Base-by-base conservation (phyloP, 2,329 filamentous ascomycete species). In the Dryadomyces sulphureus region DNA sequence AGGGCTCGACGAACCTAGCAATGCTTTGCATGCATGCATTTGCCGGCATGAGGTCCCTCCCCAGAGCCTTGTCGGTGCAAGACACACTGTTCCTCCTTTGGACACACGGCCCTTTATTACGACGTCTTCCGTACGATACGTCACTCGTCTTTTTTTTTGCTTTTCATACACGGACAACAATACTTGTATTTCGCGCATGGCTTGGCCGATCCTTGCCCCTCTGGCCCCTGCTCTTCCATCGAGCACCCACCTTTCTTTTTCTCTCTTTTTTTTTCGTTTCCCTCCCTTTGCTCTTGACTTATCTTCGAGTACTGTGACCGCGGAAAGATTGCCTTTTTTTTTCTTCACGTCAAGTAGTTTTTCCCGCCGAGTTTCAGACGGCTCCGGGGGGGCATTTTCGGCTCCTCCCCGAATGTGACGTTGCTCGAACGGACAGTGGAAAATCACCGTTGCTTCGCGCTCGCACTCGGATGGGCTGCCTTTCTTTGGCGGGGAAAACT, bases 361-460 rank as follows among this genome's bases (percentile, higher is more conserved):
- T n/a, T n/a, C n/a, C n/a, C n/a, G n/a, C n/a, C n/a, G n/a, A n/a
- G 42, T 44, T 44, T 44, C 42, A 44, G 34, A 43, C 41, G 19
- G 34, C 42, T 19, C n/a, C n/a, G n/a, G n/a, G n/a, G n/a, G n/a
- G n/a, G n/a, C n/a, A 36, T 36, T 38, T 17, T 16, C 9, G 34
- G 34, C 32, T 44, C 42, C 42, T 44, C 42, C 38, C 42, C 42
- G 42, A 17, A 38, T 44, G 42, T 14, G 42, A 44, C 42, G 42
- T 20, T 21, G 42, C 22, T 44, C 30, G 21, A 16, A 22, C 7
- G 19, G 16, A 14, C 27, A 32, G 27, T 32, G 27, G 27, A 32
- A 32, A 32, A 32, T 5, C 27, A 12, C 25, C 25, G 7, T 30
- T 30, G 7, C n/a, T n/a, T n/a, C n/a, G n/a, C n/a, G n/a, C n/a